Percentiles rank a stretch among this genome's conserved stretches.
Evolutionary conservation across 345 rosid species (phyloP).

Genomic region (Murraya paniculata): DNA sequence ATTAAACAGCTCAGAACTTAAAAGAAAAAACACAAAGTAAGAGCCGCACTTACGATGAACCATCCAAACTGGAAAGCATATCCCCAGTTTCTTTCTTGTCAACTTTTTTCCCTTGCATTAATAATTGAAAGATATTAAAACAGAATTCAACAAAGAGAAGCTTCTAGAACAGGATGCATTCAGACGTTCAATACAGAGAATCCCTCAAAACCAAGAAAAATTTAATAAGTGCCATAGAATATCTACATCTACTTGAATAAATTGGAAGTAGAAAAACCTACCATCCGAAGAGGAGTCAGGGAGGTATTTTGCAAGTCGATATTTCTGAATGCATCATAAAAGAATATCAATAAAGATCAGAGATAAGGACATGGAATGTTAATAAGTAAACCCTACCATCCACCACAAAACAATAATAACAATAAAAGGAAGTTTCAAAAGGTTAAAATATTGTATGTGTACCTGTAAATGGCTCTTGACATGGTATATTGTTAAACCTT

Average conservation of each 20-base stretch:
- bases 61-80: slow-evolving; percentile 75
- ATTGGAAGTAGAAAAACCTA: slow-evolving; percentile 26
- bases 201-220: slow-evolving; percentile 3
- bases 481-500: slow-evolving; percentile 94
- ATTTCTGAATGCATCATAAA: slow-evolving; percentile 62
- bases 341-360: slow-evolving; percentile 1
- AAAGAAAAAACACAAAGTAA: slow-evolving; percentile 1
- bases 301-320: slow-evolving; percentile 87
- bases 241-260: slow-evolving; percentile 12
- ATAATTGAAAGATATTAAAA: slow-evolving; percentile 22
- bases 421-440: slow-evolving; percentile 6
- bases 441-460: not conserved
- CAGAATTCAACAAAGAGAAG: slow-evolving; percentile 3
- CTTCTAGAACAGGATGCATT: not conserved
- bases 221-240: not conserved
- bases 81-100: slow-evolving; percentile 94
- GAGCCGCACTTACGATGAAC: slow-evolving; percentile 76
- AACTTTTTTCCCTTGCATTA: slow-evolving; percentile 69
- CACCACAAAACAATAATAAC: not conserved
- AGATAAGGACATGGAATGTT: slow-evolving; percentile 4
- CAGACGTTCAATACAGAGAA: not conserved
- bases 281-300: slow-evolving; percentile 98
- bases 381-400: not conserved
- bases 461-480: slow-evolving; percentile 99
- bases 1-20: not conserved